Percentiles rank a stretch among this genome's conserved stretches.
These are phyloP conservation scores for Acanthamoeba divionensis DNA, from an alignment of 208 protist genomes.

Conservation along the genomic window DNA sequence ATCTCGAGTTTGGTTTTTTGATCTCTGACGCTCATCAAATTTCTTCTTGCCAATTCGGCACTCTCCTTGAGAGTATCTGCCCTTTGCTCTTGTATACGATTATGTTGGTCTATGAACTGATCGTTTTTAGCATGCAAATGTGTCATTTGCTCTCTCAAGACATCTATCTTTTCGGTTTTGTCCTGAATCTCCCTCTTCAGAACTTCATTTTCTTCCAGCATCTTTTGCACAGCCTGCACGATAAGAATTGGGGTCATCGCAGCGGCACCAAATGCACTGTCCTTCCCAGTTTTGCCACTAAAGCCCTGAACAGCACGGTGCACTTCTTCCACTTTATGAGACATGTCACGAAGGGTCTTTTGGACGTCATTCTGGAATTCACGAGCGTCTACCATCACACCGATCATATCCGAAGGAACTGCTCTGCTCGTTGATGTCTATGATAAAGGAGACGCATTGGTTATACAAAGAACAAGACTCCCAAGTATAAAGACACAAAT, in stretches of 20 bases:
- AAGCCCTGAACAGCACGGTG: background rate
- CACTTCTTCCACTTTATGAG: background rate
- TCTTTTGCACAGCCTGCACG: background rate
- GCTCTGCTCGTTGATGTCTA: background rate
- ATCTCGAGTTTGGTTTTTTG: constrained; percentile 40
- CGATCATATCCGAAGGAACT: constrained; percentile 25
- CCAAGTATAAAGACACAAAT: background rate
- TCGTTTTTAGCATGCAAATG: constrained; percentile 45
- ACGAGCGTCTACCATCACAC: background rate
- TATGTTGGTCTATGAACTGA: constrained; percentile 34
- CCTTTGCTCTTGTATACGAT: constrained; percentile 33
- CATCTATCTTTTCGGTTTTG: constrained; percentile 1
- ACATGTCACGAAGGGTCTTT: background rate
- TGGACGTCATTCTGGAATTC: constrained; percentile 34
- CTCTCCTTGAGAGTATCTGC: constrained; percentile 50
- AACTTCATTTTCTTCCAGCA: constrained; percentile 25
- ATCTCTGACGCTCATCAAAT: constrained; percentile 26
- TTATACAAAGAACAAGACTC: background rate
- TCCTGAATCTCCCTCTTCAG: background rate
- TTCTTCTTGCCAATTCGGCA: constrained; percentile 6
- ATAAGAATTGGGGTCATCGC: background rate
- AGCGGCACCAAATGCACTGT: background rate
- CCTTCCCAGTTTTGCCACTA: background rate
- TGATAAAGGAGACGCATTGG: background rate
- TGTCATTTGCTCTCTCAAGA: constrained; percentile 24